These are phyloP conservation scores for Daldinia caldariorum DNA, from an alignment of 495 filamentous ascomycete genomes.

Conservation along the genomic window DNA sequence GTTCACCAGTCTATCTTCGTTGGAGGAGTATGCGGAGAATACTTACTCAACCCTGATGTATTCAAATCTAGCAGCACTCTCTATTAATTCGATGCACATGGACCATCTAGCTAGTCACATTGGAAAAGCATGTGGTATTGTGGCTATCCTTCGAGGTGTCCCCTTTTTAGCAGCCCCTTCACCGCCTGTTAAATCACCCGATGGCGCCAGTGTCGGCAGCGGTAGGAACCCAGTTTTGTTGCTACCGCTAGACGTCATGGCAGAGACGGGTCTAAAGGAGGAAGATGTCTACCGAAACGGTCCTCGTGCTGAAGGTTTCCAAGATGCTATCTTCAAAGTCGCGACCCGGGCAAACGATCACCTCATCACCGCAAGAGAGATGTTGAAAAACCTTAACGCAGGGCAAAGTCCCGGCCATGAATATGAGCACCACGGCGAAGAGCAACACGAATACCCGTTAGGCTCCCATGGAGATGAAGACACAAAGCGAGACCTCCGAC, in stretches of 20 bases:
- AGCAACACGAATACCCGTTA: slow-evolving; percentile 72
- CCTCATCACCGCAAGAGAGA: slow-evolving; percentile 89
- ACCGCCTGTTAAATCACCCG: slow-evolving; percentile 59
- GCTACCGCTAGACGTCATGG: slow-evolving; percentile 91
- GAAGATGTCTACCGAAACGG: slow-evolving; percentile 89
- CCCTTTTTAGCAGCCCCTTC: slow-evolving; percentile 83
- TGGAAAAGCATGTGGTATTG: slow-evolving; percentile 91
- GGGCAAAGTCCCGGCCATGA: slow-evolving; percentile 80
- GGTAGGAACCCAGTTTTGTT: slow-evolving; percentile 59
- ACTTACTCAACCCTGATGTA: slow-evolving; percentile 96
- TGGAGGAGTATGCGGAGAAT: slow-evolving; percentile 91
- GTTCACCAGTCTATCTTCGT: slow-evolving; percentile 72
- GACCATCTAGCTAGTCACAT: slow-evolving; percentile 95
- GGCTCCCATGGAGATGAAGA: slow-evolving; percentile 43
- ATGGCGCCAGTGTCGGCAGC: slow-evolving; percentile 49
- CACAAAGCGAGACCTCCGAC: slow-evolving; percentile 62
- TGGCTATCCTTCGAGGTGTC: slow-evolving; percentile 81
- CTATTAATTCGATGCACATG: slow-evolving; percentile 79
- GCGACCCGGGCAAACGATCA: slow-evolving; percentile 95
- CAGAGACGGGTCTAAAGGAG: slow-evolving; percentile 77
- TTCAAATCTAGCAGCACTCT: slow-evolving; percentile 79
- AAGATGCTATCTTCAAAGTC: slow-evolving; percentile 90
- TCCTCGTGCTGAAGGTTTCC: slow-evolving; percentile 75
- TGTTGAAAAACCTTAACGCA: slow-evolving; percentile 80
- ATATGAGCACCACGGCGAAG: slow-evolving; percentile 84